Evolutionary conservation across 768 basidiomycete species (phyloP).

Genomic region (Leccinum olivaceopallidum): DNA sequence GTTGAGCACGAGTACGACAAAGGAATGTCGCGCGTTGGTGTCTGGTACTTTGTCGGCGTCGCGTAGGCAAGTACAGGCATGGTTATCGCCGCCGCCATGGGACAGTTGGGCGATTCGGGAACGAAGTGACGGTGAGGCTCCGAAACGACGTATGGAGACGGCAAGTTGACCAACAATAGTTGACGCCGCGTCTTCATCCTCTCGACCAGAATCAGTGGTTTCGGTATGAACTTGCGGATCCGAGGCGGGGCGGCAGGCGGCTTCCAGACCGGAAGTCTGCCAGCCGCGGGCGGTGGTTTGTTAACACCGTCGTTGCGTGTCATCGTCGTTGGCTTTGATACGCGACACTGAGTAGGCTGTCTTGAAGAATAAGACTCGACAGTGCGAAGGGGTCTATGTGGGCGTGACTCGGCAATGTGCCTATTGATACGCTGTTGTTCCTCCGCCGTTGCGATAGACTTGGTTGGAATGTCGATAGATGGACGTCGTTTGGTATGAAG

Average conservation of each 20-base stretch:
- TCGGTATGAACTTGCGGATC: constrained; percentile 25
- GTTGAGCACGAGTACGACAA: constrained; percentile 3
- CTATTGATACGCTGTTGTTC: constrained; percentile 1
- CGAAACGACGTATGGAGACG: neutral
- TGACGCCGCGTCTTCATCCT: constrained; percentile 25
- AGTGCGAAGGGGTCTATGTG: neutral
- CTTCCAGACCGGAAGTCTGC: constrained; percentile 2
- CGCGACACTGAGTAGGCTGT: neutral
- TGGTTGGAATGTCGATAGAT: neutral
- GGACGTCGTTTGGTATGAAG: constrained; percentile 27
- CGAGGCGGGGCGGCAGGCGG: neutral
- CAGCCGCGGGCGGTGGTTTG: neutral
- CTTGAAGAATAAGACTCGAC: neutral
- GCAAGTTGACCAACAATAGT: neutral
- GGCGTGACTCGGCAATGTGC: neutral
- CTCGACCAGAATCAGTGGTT: constrained; percentile 26
- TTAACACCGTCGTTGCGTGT: constrained; percentile 1
- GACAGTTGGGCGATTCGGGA: neutral
- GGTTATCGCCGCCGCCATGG: neutral
- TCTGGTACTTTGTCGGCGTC: constrained; percentile 10
- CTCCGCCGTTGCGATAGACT: neutral
- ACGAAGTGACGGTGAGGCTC: neutral
- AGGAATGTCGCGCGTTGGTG: neutral
- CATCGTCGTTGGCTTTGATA: constrained; percentile 3
- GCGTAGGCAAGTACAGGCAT: neutral